These are phyloP conservation scores for Nidularia pulvinata DNA, from an alignment of 768 basidiomycete genomes.

Conservation along the genomic window DNA sequence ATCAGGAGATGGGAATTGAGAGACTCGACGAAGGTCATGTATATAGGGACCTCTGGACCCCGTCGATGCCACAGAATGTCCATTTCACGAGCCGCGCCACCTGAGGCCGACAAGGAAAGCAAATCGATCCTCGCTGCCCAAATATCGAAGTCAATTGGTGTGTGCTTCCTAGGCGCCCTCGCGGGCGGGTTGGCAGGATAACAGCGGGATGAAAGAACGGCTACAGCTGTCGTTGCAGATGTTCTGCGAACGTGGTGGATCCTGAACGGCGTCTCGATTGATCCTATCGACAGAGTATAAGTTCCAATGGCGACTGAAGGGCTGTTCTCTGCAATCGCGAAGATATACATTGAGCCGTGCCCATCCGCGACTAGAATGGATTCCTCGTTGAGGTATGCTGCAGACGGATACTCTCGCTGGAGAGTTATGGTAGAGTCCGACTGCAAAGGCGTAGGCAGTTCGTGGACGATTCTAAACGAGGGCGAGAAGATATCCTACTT, in stretches of 20 bases:
- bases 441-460: constrained; percentile 56
- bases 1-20: constrained; percentile 52
- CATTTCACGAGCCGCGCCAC: constrained; percentile 31
- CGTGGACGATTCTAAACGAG: constrained; percentile 53
- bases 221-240: constrained; percentile 37
- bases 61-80: constrained; percentile 69
- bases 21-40: constrained; percentile 43
- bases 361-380: constrained; percentile 69
- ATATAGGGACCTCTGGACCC: constrained; percentile 71
- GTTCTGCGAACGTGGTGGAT: constrained; percentile 39
- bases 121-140: constrained; percentile 59
- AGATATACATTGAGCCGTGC: constrained; percentile 61
- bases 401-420: constrained; percentile 78
- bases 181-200: constrained; percentile 20
- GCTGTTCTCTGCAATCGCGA: constrained; percentile 39
- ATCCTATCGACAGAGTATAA: constrained; percentile 42
- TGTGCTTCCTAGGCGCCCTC: constrained; percentile 12
- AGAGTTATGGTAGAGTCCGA: constrained; percentile 31
- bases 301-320: constrained; percentile 46
- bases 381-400: constrained; percentile 48
- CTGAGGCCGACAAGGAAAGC: constrained; percentile 23
- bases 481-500: constrained; percentile 54
- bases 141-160: constrained; percentile 55
- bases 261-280: constrained; percentile 42
- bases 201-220: constrained; percentile 60